Evolutionary conservation across 2,329 filamentous ascomycete species (phyloP).

Genomic region (Sordariomycetes sp.): DNA sequence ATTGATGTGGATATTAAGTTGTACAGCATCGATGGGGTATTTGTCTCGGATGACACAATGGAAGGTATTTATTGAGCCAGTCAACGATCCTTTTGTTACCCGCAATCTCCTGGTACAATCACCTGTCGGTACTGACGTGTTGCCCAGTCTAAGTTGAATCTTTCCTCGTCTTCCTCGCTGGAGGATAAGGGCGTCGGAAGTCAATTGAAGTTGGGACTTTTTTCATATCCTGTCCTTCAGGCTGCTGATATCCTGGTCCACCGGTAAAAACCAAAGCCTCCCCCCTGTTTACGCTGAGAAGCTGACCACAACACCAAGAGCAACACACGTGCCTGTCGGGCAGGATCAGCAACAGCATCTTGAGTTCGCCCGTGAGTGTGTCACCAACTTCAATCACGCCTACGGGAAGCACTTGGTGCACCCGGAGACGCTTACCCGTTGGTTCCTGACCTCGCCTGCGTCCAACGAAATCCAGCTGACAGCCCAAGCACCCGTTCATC

Average conservation of each 20-base stretch:
- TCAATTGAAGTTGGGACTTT: conserved; percentile 73
- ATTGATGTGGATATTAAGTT: conserved; percentile 95
- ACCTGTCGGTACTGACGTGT: no score
- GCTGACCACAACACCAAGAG: conserved; percentile 39
- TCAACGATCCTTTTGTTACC: no score
- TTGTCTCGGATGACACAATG: conserved; percentile 98
- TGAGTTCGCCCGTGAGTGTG: conserved; percentile 83
- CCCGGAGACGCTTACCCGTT: conserved; percentile 67
- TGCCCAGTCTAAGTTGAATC: conserved; percentile 63
- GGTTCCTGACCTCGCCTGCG: conserved; percentile 8
- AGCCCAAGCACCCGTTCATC: conserved; percentile 58
- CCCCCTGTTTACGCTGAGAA: neutral
- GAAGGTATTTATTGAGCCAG: conserved; percentile 56
- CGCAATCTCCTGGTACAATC: no score
- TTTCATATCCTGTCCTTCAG: conserved; percentile 93
- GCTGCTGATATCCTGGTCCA: conserved; percentile 91
- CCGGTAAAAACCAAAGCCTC: conserved; percentile 40
- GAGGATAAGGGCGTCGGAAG: conserved; percentile 51
- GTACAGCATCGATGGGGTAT: conserved; percentile 84
- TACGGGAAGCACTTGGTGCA: conserved; percentile 55
- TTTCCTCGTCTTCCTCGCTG: conserved; percentile 48
- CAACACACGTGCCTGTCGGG: conserved; percentile 94
- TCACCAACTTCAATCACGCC: conserved; percentile 74
- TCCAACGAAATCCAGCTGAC: no score
- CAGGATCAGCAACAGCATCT: conserved; percentile 91